Evolutionary conservation across 108 stramenopile genomes (phyloP), one percentile per base, ranked within the genome.

Genomic region (Skeletonema menzelii): DNA sequence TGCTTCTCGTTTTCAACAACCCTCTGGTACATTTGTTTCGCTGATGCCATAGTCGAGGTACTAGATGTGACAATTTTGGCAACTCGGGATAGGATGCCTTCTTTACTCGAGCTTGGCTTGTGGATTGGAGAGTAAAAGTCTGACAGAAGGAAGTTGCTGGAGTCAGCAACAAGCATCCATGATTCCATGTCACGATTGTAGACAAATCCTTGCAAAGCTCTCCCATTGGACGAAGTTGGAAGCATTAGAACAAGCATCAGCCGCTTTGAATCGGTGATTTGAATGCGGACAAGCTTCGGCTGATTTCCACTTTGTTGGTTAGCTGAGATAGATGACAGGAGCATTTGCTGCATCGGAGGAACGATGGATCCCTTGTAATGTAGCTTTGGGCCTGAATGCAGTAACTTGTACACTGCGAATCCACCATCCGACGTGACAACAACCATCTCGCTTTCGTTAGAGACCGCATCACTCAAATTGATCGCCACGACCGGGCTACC

Each of bases 141-240:
- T 11, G 94, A 95, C 20, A 92, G 64, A n/a, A 92, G 72, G 65
- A 92, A 95, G 30, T 87, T 86, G 69, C 44, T 66, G 60, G 87
- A 82, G 65, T 95, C 94, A 17, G 91, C 84, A 53, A 90, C 75
- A 32, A 90, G 69, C 84, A 91, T 86, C 94, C 94, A 95, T 14
- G 90, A 63, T 68, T 95, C 87, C 68, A 89, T 79, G 8, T 59
- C 44, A 26, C 47, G 59, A 66, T 89, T 82, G 73, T 92, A 95
- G 27, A 92, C 78, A 68, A 92, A 95, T 10, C 85, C 91, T 57
- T 91, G 90, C 7, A 95, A 67, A 19, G 83, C 80, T 60, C 87
- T 86, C 24, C 81, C 82, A 58, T 84, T 76, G 4, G 75, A 56
- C 57, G 35, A 19, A 20, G 57, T 32, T 65, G 65, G 65, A 34